Evolutionary conservation across 495 filamentous ascomycete species (phyloP).

Genomic region (Xylaria longipes): DNA sequence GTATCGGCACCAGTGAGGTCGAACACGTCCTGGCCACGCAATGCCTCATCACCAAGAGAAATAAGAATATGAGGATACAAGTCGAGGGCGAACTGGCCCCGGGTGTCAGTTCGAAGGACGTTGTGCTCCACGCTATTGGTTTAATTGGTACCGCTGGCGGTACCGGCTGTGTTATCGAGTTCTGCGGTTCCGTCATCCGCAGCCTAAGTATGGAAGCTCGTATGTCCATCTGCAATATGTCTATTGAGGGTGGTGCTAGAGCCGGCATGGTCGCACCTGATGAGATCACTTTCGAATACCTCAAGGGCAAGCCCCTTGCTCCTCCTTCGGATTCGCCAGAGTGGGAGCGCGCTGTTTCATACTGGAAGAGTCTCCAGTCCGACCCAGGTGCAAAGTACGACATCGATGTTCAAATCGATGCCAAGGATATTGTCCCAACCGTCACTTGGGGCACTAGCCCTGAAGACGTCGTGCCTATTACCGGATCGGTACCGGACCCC

Average conservation of each 20-base stretch:
- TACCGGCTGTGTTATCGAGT: slow-evolving; percentile 94
- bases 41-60: slow-evolving; percentile 89
- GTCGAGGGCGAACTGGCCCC: slow-evolving; percentile 90
- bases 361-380: slow-evolving; percentile 87
- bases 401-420: slow-evolving; percentile 82
- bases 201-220: slow-evolving; percentile 93
- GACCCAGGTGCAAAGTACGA: slow-evolving; percentile 89
- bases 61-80: slow-evolving; percentile 98
- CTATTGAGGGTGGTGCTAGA: slow-evolving; percentile 95
- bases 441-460: slow-evolving; percentile 97
- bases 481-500: slow-evolving; percentile 84
- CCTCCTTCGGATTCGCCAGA: slow-evolving; percentile 82
- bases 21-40: slow-evolving; percentile 98
- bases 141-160: slow-evolving; percentile 95
- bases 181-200: slow-evolving; percentile 91
- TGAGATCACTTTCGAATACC: slow-evolving; percentile 91
- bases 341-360: slow-evolving; percentile 87
- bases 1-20: slow-evolving; percentile 97
- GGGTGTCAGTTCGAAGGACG: slow-evolving; percentile 95
- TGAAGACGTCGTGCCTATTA: slow-evolving; percentile 94
- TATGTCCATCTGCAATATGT: slow-evolving; percentile 99
- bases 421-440: slow-evolving; percentile 90
- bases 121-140: slow-evolving; percentile 93
- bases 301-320: slow-evolving; percentile 86
- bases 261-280: slow-evolving; percentile 98